Evolutionary conservation across 805 yeast species (phyloP).

Genomic region (Phaffomyces opuntiae): DNA sequence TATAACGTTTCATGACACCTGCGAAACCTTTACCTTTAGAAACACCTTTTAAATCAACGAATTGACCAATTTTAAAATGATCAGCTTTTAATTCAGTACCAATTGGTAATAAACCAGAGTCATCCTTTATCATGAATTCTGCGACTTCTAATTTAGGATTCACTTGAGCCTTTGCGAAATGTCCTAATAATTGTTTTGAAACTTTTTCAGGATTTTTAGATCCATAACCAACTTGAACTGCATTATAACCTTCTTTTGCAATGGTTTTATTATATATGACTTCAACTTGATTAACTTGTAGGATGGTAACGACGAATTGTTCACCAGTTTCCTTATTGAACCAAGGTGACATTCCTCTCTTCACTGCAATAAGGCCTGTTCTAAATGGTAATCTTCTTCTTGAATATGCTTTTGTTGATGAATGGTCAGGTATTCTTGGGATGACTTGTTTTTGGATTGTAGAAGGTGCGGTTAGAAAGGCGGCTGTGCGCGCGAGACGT

Average conservation of each 20-base stretch:
- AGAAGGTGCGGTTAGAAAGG: slow-evolving; percentile 30
- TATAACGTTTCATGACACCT: slow-evolving; percentile 96
- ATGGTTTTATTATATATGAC: slow-evolving; percentile 67
- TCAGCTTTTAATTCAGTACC: slow-evolving; percentile 80
- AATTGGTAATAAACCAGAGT: slow-evolving; percentile 57
- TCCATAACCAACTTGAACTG: slow-evolving; percentile 85
- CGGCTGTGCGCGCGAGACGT: slow-evolving; percentile 26
- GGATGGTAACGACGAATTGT: slow-evolving; percentile 75
- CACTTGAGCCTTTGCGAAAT: slow-evolving; percentile 69
- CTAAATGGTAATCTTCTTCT: slow-evolving; percentile 70
- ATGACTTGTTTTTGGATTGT: slow-evolving; percentile 22
- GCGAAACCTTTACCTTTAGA: slow-evolving; percentile 95
- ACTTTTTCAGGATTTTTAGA: slow-evolving; percentile 55
- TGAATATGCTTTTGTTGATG: slow-evolving; percentile 60
- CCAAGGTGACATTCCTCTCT: slow-evolving; percentile 87
- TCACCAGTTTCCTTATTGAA: slow-evolving; percentile 61
- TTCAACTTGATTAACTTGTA: slow-evolving; percentile 84
- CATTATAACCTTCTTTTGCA: slow-evolving; percentile 71
- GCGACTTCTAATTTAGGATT: slow-evolving; percentile 72
- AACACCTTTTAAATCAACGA: slow-evolving; percentile 70
- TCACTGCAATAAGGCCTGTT: slow-evolving; percentile 79
- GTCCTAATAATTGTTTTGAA: slow-evolving; percentile 62
- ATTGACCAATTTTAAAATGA: slow-evolving; percentile 77
- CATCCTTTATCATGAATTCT: slow-evolving; percentile 75
- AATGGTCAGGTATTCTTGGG: slow-evolving; percentile 51